phyloP scores from a whole-genome alignment of 2,329 filamentous ascomycete species.

The Pleomassaria siparia region DNA sequence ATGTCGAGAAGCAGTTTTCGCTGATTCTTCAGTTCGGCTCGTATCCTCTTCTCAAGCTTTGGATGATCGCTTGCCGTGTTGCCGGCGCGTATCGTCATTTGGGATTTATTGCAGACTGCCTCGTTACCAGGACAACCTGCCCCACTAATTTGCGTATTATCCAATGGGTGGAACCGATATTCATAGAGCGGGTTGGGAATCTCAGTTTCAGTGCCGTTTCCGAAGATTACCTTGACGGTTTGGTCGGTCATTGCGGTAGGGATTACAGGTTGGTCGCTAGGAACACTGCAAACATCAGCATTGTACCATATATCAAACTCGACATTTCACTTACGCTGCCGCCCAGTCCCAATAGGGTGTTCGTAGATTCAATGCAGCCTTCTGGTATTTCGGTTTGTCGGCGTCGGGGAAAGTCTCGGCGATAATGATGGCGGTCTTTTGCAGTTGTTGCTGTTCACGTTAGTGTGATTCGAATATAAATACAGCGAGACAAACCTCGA shows the following conservation, averaged over 20 bases:
- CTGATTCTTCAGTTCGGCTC: constrained; percentile 4
- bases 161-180: constrained; percentile 54
- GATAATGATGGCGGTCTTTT: constrained; percentile 37
- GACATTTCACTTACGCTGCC: constrained; percentile 12
- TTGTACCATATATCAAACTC: background rate
- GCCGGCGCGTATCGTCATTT: constrained; percentile 25
- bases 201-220: constrained; percentile 26
- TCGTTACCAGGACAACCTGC: constrained; percentile 44
- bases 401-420: constrained; percentile 40
- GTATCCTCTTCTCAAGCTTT: constrained; percentile 9
- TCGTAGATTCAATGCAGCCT: constrained; percentile 43
- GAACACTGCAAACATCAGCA: background rate
- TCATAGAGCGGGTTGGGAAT: constrained; percentile 43
- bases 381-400: constrained; percentile 33
- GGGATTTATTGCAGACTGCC: constrained; percentile 48
- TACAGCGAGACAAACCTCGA: constrained; percentile 46
- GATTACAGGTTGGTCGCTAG: background rate
- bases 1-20: constrained; percentile 16
- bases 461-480: background rate
- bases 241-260: constrained; percentile 32
- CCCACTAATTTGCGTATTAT: constrained; percentile 44
- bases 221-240: constrained; percentile 42
- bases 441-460: constrained; percentile 39
- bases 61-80: constrained; percentile 8
- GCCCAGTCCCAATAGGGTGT: constrained; percentile 51